These are phyloP conservation scores for Phialophora chinensis DNA, from an alignment of 2,329 filamentous ascomycete genomes.

Conservation along the genomic window DNA sequence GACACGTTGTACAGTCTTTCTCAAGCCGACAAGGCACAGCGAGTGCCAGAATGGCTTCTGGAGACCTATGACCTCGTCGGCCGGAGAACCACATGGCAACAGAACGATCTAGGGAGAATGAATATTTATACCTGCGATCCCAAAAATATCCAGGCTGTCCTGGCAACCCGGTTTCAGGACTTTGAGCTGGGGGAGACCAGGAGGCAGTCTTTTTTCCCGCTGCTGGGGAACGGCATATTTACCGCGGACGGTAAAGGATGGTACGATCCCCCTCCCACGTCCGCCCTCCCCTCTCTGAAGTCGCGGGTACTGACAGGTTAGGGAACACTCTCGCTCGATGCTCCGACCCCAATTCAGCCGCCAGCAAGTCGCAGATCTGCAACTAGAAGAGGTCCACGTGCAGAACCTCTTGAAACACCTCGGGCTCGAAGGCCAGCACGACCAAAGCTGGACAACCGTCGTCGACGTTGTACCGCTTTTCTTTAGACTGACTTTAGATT, in stretches of 20 bases:
- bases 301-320: background rate
- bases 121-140: constrained; percentile 7
- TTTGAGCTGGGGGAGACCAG: constrained; percentile 73
- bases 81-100: background rate
- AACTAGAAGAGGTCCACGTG: constrained; percentile 63
- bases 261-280: background rate
- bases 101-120: background rate
- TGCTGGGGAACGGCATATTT: constrained; percentile 46
- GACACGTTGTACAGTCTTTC: background rate
- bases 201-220: background rate
- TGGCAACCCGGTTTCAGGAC: constrained; percentile 80
- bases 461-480: constrained; percentile 18
- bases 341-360: constrained; percentile 58
- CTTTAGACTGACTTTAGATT: constrained; percentile 72
- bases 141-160: constrained; percentile 58
- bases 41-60: background rate
- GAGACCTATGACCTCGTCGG: background rate
- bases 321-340: constrained; percentile 51
- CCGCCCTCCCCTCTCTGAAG: background rate
- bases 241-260: constrained; percentile 55
- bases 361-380: constrained; percentile 58
- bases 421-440: background rate
- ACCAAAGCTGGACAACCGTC: constrained; percentile 1
- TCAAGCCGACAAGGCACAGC: constrained; percentile 7
- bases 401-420: constrained; percentile 15